Percentiles rank a stretch among this genome's conserved stretches.
These are phyloP conservation scores for Juncus effusus DNA, from an alignment of 176 grass and related monocot species.

Conservation along the genomic window DNA sequence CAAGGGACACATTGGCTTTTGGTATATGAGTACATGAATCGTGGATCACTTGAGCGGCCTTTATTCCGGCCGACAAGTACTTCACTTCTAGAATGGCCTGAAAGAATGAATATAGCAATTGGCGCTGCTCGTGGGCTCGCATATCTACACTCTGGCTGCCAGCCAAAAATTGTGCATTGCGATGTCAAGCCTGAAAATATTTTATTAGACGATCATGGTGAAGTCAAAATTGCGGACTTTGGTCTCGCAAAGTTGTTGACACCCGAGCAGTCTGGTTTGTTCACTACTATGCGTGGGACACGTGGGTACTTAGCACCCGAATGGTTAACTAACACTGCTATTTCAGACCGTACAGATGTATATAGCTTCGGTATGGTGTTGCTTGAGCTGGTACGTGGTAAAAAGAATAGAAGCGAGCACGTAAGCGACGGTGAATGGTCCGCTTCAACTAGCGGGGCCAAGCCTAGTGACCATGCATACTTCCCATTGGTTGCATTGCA, in stretches of 20 bases:
- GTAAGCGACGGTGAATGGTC: slow-evolving; percentile 10
- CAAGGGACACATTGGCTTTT: slow-evolving; percentile 48
- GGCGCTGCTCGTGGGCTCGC: slow-evolving; percentile 28
- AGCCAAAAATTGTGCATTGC: slow-evolving; percentile 41
- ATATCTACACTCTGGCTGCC: slow-evolving; percentile 46
- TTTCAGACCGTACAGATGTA: slow-evolving; percentile 48
- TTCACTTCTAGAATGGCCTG: neutral
- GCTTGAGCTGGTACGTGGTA: slow-evolving; percentile 37
- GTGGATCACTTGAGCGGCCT: slow-evolving; percentile 45
- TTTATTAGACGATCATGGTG: slow-evolving; percentile 35
- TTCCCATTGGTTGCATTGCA: slow-evolving; percentile 14
- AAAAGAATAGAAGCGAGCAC: slow-evolving; percentile 23
- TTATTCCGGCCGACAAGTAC: slow-evolving; percentile 34
- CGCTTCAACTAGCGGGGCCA: slow-evolving; percentile 14
- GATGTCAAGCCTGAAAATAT: slow-evolving; percentile 65
- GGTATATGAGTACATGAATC: slow-evolving; percentile 65
- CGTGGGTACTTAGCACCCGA: slow-evolving; percentile 46
- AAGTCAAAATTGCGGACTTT: slow-evolving; percentile 52
- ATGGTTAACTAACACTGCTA: slow-evolving; percentile 26
- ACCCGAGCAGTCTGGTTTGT: slow-evolving; percentile 35
- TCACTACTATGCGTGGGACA: slow-evolving; percentile 43
- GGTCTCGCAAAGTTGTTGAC: slow-evolving; percentile 47
- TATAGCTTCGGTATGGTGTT: slow-evolving; percentile 61
- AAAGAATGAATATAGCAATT: slow-evolving; percentile 26
- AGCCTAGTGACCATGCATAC: slow-evolving; percentile 30